Evolutionary conservation across 2,329 filamentous ascomycete genomes (phyloP).

Genomic region (Claviceps citrina): DNA sequence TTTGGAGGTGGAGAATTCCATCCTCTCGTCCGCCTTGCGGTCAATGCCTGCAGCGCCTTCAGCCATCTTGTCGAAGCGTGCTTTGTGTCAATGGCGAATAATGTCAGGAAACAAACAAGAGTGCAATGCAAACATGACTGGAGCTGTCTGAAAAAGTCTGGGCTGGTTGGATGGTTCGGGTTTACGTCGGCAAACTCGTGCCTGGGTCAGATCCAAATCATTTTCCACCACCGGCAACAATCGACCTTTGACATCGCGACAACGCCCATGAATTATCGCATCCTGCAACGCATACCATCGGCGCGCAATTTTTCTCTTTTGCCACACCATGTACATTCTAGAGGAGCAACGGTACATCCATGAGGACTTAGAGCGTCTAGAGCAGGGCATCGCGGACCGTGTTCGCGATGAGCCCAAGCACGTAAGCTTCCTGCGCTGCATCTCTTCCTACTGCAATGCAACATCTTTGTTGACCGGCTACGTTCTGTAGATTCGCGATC

Average conservation of each 20-base stretch:
- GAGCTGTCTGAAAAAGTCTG: conserved; percentile 14
- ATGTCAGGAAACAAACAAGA: background rate
- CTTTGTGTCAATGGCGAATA: background rate
- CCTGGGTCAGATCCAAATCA: too few species aligned
- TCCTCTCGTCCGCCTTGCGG: conserved; percentile 83
- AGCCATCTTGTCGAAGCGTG: conserved; percentile 51
- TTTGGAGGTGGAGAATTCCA: conserved; percentile 97
- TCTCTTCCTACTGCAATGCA: background rate
- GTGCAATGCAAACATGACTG: background rate
- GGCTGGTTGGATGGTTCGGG: conserved; percentile 11
- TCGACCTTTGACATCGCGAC: background rate
- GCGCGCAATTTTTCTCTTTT: background rate
- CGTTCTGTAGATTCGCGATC: conserved; percentile 58
- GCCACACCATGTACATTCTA: conserved; percentile 55
- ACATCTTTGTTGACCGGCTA: conserved; percentile 9
- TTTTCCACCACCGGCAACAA: background rate
- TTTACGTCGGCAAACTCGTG: conserved; percentile 19
- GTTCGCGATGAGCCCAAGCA: conserved; percentile 78
- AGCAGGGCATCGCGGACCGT: conserved; percentile 84
- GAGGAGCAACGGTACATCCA: conserved; percentile 91
- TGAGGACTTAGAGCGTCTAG: conserved; percentile 89
- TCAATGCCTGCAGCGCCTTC: conserved; percentile 66
- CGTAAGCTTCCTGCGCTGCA: conserved; percentile 33
- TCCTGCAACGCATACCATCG: background rate
- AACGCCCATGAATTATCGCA: background rate